These are phyloP conservation scores for Trypanosoma melophagium DNA, from an alignment of 208 protist genomes.

Conservation along the genomic window DNA sequence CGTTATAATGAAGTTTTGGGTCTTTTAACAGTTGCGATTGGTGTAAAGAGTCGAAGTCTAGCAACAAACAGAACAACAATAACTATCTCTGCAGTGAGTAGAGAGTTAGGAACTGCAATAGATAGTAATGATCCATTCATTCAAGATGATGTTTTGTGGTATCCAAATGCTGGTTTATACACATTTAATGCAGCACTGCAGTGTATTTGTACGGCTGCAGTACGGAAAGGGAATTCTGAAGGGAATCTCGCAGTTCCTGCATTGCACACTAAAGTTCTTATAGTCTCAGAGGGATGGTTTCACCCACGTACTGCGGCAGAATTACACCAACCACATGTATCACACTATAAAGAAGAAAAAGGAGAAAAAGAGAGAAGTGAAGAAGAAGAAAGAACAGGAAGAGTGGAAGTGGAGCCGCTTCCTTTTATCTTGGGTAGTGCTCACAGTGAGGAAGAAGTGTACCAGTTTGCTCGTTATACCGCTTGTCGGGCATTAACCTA, in stretches of 20 bases:
- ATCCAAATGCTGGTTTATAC: slow-evolving; percentile 68
- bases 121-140: background rate
- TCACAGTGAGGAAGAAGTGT: slow-evolving; percentile 46
- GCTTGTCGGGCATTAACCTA: slow-evolving; percentile 36
- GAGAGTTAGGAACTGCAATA: background rate
- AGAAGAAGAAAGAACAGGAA: background rate
- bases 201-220: slow-evolving; percentile 22
- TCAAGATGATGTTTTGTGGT: slow-evolving; percentile 33
- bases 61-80: background rate
- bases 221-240: background rate
- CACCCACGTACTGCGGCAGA: slow-evolving; percentile 54
- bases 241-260: background rate
- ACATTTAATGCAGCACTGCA: slow-evolving; percentile 50
- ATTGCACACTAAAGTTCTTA: slow-evolving; percentile 40
- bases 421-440: slow-evolving; percentile 51
- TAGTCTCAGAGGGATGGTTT: slow-evolving; percentile 70
- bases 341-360: background rate
- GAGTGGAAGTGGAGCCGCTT: slow-evolving; percentile 42
- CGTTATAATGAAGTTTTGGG: slow-evolving; percentile 35
- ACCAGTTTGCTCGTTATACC: slow-evolving; percentile 51
- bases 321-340: slow-evolving; percentile 22
- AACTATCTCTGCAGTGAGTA: background rate
- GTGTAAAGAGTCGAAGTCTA: slow-evolving; percentile 31
- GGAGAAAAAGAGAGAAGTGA: background rate
- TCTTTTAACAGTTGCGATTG: slow-evolving; percentile 51